Conservation (phyloP, 257 asterid species). For the Haberlea rhodopensis region DNA sequence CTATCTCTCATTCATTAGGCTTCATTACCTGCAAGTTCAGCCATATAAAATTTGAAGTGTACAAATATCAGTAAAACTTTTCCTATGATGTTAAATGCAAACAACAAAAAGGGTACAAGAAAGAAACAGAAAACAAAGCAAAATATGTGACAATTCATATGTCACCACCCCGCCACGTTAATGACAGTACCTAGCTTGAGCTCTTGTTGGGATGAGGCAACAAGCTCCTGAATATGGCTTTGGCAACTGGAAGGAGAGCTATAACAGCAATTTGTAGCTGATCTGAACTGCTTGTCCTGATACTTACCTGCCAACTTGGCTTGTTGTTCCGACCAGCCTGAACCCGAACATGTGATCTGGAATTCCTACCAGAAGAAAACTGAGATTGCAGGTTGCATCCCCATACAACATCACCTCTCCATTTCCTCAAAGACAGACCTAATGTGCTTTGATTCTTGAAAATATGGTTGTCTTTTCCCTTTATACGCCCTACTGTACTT, state of each 20-base stretch:
- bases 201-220: conserved; percentile 28
- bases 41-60: neutral
- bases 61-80: neutral
- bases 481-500: conserved; percentile 31
- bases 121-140: neutral
- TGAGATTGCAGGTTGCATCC: conserved; percentile 44
- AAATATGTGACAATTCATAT: neutral
- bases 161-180: neutral
- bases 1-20: too few relatives aligned
- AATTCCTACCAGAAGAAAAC: conserved; percentile 35
- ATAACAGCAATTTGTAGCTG: conserved; percentile 48
- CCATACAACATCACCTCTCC: conserved; percentile 36
- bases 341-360: conserved; percentile 32
- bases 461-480: conserved; percentile 27
- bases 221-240: conserved; percentile 31
- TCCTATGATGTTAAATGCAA: neutral
- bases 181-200: conserved; percentile 4
- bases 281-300: conserved; percentile 54
- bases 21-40: neutral
- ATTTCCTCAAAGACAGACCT: conserved; percentile 39
- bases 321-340: conserved; percentile 42
- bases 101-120: neutral
- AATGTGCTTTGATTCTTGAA: conserved; percentile 31
- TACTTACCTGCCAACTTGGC: conserved; percentile 42
- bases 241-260: conserved; percentile 48